These are phyloP conservation scores for Vanrija sp. DNA, from an alignment of 1,284 basidiomycete genomes.

Conservation along the genomic window DNA sequence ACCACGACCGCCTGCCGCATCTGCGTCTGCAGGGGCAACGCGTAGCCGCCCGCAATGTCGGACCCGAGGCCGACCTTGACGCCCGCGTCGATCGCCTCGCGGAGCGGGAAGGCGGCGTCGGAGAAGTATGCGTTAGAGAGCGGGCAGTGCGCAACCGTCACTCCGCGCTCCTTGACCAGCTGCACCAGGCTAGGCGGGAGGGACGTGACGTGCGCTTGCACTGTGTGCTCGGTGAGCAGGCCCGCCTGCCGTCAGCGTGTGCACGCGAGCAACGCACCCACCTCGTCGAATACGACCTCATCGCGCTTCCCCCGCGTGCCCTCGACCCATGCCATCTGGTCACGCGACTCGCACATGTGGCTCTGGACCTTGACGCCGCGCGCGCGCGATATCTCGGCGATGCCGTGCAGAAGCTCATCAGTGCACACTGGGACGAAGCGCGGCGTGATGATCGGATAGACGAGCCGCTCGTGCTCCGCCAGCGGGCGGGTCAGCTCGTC, in stretches of 20 bases:
- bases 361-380: slow-evolving; percentile 61
- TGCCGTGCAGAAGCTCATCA: slow-evolving; percentile 59
- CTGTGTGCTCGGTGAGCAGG: slow-evolving; percentile 60
- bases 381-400: slow-evolving; percentile 56
- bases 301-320: slow-evolving; percentile 61
- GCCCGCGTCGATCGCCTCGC: slow-evolving; percentile 63
- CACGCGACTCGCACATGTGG: slow-evolving; percentile 70
- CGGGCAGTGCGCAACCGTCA: slow-evolving; percentile 75
- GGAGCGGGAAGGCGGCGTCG: slow-evolving; percentile 64
- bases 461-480: slow-evolving; percentile 54
- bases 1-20: slow-evolving; percentile 73
- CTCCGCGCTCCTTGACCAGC: slow-evolving; percentile 55
- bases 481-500: slow-evolving; percentile 50
- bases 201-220: slow-evolving; percentile 84
- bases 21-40: slow-evolving; percentile 65
- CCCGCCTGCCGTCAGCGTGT: slow-evolving; percentile 20
- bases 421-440: slow-evolving; percentile 78
- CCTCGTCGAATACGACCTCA: slow-evolving; percentile 67
- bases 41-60: slow-evolving; percentile 81
- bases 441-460: slow-evolving; percentile 75
- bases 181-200: slow-evolving; percentile 56
- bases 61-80: slow-evolving; percentile 72
- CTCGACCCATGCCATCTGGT: slow-evolving; percentile 67
- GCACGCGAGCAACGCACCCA: slow-evolving; percentile 36
- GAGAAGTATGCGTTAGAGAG: slow-evolving; percentile 82